Evolutionary conservation across 2,329 filamentous ascomycete genomes (phyloP), one percentile per base, ranked within the genome.

Genomic region (Nemania bipapillata): DNA sequence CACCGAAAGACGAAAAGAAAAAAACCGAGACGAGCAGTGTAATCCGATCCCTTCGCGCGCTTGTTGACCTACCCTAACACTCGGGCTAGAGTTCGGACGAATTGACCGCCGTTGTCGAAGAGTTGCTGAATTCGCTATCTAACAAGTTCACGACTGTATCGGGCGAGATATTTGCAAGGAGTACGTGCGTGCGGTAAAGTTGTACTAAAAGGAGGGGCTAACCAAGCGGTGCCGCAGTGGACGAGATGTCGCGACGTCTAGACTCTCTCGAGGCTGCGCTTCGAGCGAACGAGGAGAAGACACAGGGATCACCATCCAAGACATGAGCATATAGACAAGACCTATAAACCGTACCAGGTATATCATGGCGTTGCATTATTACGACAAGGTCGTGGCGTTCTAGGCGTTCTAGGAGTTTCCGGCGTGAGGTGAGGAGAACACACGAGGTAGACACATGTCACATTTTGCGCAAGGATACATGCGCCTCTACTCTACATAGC

Each of bases 181-280:
- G 94, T 97, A 80, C 83, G 60, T 69, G 9, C 30, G 28, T n/a
- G n/a, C n/a, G n/a, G n/a, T n/a, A n/a, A n/a, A n/a, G n/a, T n/a
- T 28, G 20, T 30, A 1, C 37, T 9, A 32, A 20, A 17, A 8
- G 17, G 17, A 45, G 53, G 42, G 26, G 63, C 66, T 73, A 52
- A 73, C 47, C 9, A 26, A 9, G 45, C 20, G 20, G 12, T n/a
- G n/a, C 24, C 50, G 15, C 69, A 97, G 94, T 97, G 92, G 94
- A 97, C 77, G 94, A 97, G 71, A 97, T 97, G 94, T 92, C 92
- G 15, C 86, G 91, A 69, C 89, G 94, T 28, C 83, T 97, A 24
- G 94, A 97, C 78, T 93, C 90, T 66, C 86, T 97, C 11, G 94
- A 96, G 79, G 85, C 91, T 26, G 90, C 90, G 15, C 84, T 96